Conservation (phyloP, 192 early-diverging fungal genomes). For the Podila verticillata region DNA sequence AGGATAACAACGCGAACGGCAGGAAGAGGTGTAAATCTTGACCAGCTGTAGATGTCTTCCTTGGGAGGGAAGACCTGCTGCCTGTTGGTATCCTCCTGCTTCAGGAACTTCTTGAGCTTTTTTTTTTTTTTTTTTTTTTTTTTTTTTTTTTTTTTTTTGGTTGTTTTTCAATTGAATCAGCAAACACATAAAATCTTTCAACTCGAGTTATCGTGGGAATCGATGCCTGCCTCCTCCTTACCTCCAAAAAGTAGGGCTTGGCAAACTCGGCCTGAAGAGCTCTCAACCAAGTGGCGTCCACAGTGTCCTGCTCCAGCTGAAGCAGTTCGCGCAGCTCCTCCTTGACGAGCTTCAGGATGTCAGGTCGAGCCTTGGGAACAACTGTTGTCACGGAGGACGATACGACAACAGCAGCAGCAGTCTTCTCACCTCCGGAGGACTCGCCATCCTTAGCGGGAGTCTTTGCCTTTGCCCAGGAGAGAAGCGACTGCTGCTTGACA, state of each 20-base stretch:
- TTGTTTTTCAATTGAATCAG: too few species aligned
- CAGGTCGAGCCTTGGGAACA: constrained; percentile 14
- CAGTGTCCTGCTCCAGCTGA: constrained; percentile 71
- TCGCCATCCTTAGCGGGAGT: background rate
- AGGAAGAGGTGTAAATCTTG: constrained; percentile 73
- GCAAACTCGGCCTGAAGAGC: constrained; percentile 66
- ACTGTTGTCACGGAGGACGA: background rate
- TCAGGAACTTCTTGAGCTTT: constrained; percentile 77
- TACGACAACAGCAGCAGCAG: background rate
- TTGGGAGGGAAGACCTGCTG: constrained; percentile 78
- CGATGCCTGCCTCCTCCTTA: constrained; percentile 13
- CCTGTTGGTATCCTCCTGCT: constrained; percentile 57
- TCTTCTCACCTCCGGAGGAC: background rate
- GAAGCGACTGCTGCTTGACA: constrained; percentile 25
- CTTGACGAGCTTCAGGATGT: constrained; percentile 34
- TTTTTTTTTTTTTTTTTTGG: constrained; percentile 6
- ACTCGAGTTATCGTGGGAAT: background rate
- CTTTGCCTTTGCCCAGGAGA: constrained; percentile 41
- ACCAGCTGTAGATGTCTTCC: constrained; percentile 85
- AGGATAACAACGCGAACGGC: constrained; percentile 89
- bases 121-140: background rate
- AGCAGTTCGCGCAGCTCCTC: constrained; percentile 53
- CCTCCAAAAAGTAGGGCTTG: constrained; percentile 70
- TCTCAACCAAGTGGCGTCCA: constrained; percentile 79
- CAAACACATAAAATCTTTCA: background rate